phyloP scores from a whole-genome alignment of 1,284 basidiomycete genomes.

The Malassezia japonica region DNA sequence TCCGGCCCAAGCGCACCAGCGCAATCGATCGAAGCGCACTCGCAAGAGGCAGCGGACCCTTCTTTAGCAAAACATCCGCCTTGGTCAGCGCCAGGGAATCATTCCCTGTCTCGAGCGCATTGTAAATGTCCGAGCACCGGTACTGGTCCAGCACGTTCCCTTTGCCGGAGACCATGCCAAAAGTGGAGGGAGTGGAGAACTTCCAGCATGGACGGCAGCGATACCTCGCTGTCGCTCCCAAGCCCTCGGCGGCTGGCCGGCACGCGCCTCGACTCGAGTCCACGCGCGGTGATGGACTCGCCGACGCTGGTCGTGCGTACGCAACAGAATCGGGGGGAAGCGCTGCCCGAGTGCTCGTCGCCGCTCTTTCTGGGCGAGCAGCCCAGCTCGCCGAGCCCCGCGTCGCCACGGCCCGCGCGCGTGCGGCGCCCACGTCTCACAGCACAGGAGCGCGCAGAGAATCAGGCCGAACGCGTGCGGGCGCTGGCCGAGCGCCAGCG shows the following conservation, averaged over 20 bases:
- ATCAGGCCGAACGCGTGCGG: not conserved
- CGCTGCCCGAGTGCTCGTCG: not conserved
- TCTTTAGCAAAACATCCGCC: conserved; percentile 8
- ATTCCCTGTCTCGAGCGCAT: conserved; percentile 11
- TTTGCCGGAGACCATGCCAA: not conserved
- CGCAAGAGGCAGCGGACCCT: conserved; percentile 5
- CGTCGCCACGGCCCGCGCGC: not conserved
- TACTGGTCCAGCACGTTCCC: conserved; percentile 16
- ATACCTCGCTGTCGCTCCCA: not conserved
- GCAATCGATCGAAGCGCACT: conserved; percentile 9
- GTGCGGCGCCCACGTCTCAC: not conserved
- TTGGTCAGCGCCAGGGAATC: conserved; percentile 3
- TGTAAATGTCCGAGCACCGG: conserved; percentile 11
- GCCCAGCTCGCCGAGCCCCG: not conserved
- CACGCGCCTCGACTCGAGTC: not conserved
- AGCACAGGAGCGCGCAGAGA: not conserved
- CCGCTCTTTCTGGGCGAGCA: not conserved
- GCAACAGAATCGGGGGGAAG: not conserved
- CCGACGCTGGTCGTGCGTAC: not conserved
- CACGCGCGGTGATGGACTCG: not conserved
- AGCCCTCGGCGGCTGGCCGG: not conserved
- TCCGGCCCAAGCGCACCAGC: conserved; percentile 3
- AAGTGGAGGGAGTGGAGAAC: not conserved
- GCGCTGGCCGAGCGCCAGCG: conserved; percentile 1
- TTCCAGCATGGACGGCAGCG: conserved; percentile 2